Evolutionary conservation across 148 eudicot genomes (phyloP).

Genomic region (Rhododendron vialii): DNA sequence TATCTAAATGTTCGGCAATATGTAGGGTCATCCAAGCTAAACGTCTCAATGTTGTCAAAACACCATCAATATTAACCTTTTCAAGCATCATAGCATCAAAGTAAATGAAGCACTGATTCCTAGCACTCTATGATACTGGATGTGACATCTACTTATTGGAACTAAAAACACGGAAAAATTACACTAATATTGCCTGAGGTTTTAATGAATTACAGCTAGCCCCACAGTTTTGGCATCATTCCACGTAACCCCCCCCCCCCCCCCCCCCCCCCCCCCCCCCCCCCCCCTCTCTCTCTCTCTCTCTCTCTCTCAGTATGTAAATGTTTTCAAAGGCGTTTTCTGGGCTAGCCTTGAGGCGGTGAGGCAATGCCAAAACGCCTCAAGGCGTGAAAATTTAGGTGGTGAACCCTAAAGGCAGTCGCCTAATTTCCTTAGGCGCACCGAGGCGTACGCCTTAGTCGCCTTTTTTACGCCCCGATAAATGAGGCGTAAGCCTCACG

Average conservation of each 20-base stretch:
- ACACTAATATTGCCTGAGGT: neutral
- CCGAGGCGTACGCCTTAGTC: too few relatives aligned
- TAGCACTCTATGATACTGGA: neutral
- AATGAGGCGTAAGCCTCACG: too few relatives aligned
- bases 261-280: too few relatives aligned
- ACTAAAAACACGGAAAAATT: neutral
- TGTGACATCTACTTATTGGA: neutral
- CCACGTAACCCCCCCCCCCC: neutral
- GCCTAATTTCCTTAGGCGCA: too few relatives aligned
- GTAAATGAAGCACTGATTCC: neutral
- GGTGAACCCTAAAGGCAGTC: too few relatives aligned
- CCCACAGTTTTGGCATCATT: neutral
- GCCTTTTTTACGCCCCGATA: too few relatives aligned
- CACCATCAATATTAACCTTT: neutral
- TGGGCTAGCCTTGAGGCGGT: too few relatives aligned
- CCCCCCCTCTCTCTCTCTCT: too few relatives aligned
- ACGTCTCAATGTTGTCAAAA: neutral
- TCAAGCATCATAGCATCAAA: neutral
- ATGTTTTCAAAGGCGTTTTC: too few relatives aligned
- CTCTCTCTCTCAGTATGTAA: too few relatives aligned
- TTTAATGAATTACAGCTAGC: neutral
- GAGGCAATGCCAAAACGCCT: too few relatives aligned
- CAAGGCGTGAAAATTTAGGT: too few relatives aligned
- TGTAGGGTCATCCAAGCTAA: neutral
- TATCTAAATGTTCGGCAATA: neutral